Evolutionary conservation across 257 asterid species (phyloP).

Genomic region (Linderniella brevidens): DNA sequence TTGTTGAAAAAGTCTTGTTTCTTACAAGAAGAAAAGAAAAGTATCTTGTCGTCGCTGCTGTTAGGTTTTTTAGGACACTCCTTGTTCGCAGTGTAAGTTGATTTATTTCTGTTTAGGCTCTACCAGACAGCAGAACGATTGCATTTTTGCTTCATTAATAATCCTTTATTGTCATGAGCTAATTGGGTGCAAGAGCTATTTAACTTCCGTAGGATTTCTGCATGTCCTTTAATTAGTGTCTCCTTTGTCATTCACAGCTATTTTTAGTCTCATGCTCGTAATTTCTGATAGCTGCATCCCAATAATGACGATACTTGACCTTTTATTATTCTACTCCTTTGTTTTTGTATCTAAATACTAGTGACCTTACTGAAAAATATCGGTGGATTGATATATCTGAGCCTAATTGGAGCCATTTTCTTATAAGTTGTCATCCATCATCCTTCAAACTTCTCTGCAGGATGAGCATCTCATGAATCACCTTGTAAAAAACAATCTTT

Average conservation of each 20-base stretch:
- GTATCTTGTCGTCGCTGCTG: conserved; percentile 80
- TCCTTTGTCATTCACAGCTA: too few species aligned
- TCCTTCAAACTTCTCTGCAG: conserved; percentile 28
- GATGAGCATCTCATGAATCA: conserved; percentile 86
- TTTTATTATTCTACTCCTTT: neutral
- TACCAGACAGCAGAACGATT: too few species aligned
- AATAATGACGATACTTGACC: too few species aligned
- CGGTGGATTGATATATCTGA: neutral
- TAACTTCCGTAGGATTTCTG: neutral
- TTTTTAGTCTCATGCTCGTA: too few species aligned
- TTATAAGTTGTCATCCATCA: too few species aligned
- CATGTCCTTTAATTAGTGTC: too few species aligned
- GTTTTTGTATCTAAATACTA: neutral
- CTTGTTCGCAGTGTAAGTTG: conserved; percentile 80
- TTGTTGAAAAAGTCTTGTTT: conserved; percentile 66
- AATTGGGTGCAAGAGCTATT: too few species aligned
- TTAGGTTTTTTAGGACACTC: conserved; percentile 79
- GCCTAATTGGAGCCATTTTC: neutral
- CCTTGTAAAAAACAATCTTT: conserved; percentile 57
- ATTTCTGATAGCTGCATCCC: too few species aligned
- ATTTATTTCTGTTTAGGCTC: neutral
- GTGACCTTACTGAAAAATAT: conserved; percentile 1
- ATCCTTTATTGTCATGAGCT: too few species aligned
- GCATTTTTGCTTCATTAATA: too few species aligned
- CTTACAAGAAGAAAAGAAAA: conserved; percentile 83